Percentiles rank a stretch among this genome's conserved stretches.
Conservation (phyloP, 164 flowering plant species). For the Vitis amurensis region DNA sequence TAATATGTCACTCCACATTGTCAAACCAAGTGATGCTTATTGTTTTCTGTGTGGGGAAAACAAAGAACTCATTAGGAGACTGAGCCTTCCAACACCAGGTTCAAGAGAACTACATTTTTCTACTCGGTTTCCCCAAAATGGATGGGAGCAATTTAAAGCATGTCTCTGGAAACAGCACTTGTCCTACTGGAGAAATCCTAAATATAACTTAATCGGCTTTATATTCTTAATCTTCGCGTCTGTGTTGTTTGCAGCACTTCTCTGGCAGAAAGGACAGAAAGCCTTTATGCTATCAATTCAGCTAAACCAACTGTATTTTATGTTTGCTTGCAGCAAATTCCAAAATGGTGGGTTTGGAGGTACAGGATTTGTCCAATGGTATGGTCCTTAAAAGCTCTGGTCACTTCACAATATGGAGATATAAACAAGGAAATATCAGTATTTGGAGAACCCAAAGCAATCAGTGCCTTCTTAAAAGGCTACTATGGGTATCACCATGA, state of each 20-base stretch:
- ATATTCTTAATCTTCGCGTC: conserved; percentile 25
- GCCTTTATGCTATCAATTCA: too few species aligned
- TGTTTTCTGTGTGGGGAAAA: conserved; percentile 33
- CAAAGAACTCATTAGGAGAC: conserved; percentile 30
- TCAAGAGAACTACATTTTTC: conserved; percentile 51
- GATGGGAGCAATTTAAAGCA: conserved; percentile 65
- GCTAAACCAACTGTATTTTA: neutral
- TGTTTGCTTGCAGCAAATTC: conserved; percentile 41
- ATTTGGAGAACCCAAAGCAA: conserved; percentile 22
- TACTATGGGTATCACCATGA: conserved; percentile 23
- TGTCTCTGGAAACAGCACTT: conserved; percentile 65
- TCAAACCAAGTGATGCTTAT: neutral
- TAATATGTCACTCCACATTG: too few species aligned
- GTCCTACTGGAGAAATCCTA: conserved; percentile 75
- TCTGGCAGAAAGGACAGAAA: conserved; percentile 53
- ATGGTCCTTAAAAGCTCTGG: conserved; percentile 47
- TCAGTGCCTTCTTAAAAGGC: conserved; percentile 18
- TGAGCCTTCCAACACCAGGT: conserved; percentile 37
- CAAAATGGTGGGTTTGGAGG: conserved; percentile 64
- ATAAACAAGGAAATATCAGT: conserved; percentile 20
- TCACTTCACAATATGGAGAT: conserved; percentile 62
- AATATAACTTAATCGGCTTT: conserved; percentile 47
- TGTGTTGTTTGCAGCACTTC: conserved; percentile 40
- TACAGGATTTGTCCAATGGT: conserved; percentile 43
- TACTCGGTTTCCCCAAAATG: conserved; percentile 45